A percentile compares a stretch with the other conserved stretches of the same genome.
Conservation (phyloP, 2,329 filamentous ascomycete genomes). For the Arthroderma sp. region DNA sequence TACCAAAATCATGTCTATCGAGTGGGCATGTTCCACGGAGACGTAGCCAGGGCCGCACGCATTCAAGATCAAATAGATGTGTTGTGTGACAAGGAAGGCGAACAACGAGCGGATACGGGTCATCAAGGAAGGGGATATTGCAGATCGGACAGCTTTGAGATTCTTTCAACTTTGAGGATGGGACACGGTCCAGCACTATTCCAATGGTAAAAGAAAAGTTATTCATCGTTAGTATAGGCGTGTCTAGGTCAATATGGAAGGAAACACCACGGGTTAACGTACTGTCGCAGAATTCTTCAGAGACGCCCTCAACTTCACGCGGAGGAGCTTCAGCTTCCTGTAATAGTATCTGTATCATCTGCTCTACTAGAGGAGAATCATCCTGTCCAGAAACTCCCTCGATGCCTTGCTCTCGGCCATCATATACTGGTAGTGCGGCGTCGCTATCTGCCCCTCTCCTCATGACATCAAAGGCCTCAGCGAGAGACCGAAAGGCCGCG, state of each 20-base stretch:
- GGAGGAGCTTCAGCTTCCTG: conserved; percentile 46
- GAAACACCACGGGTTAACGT: conserved; percentile 9
- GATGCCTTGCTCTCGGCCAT: conserved; percentile 28
- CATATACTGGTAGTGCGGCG: conserved; percentile 24
- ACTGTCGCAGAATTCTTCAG: conserved; percentile 47
- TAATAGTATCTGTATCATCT: conserved; percentile 44
- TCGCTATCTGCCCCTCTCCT: conserved; percentile 28
- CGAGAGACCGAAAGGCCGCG: conserved; percentile 46
- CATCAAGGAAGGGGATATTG: conserved; percentile 48
- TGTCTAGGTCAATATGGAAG: background rate
- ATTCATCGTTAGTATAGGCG: too few species aligned
- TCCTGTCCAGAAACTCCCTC: conserved; percentile 18
- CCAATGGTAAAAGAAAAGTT: background rate
- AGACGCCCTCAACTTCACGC: conserved; percentile 46
- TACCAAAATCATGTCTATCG: conserved; percentile 46
- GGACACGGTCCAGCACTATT: conserved; percentile 44
- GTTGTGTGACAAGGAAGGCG: conserved; percentile 47
- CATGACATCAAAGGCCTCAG: conserved; percentile 49
- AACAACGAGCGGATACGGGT: conserved; percentile 51
- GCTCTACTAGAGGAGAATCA: conserved; percentile 29
- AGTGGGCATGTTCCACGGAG: conserved; percentile 52
- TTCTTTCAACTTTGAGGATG: conserved; percentile 40
- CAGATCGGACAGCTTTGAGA: conserved; percentile 48
- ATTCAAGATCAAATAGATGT: conserved; percentile 53
- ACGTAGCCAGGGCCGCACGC: conserved; percentile 51